Evolutionary conservation across 1,139 yeast genomes (phyloP).

Genomic region (Candida freyschussii): DNA sequence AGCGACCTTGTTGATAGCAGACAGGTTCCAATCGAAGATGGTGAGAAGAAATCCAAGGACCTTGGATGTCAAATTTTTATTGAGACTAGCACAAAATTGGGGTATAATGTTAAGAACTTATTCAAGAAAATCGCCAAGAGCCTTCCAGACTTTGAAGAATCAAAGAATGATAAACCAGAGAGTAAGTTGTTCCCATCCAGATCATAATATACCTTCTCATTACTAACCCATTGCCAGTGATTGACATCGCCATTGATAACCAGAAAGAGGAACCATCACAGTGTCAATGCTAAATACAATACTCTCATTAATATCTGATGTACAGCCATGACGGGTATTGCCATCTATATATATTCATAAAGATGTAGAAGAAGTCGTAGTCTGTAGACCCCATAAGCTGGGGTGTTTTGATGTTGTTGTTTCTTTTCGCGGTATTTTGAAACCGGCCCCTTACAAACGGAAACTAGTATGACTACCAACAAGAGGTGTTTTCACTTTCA

Average conservation of each 20-base stretch:
- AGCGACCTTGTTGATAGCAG: constrained; percentile 61
- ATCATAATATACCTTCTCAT: no score
- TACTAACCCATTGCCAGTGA: constrained; percentile 19
- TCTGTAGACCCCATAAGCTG: no score
- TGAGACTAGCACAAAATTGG: constrained; percentile 94
- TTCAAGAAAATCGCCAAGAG: constrained; percentile 89
- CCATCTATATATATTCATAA: neutral
- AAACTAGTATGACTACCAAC: no score
- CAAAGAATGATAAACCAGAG: constrained; percentile 38
- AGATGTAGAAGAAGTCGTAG: no score
- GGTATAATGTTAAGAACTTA: constrained; percentile 83
- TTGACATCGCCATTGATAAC: constrained; percentile 22
- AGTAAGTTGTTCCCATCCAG: constrained; percentile 8
- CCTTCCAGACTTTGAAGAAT: constrained; percentile 74
- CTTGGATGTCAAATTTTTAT: constrained; percentile 76
- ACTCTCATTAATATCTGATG: no score
- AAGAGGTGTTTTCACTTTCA: no score
- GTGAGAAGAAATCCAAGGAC: constrained; percentile 70
- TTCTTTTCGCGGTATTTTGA: no score
- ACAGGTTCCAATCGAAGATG: constrained; percentile 78
- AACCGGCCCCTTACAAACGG: no score
- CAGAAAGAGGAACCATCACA: constrained; percentile 20
- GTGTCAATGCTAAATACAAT: constrained; percentile 22
- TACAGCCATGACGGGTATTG: no score
- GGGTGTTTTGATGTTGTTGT: no score